Conservation (phyloP, 768 basidiomycete genomes). For the Agrocybe praecox region DNA sequence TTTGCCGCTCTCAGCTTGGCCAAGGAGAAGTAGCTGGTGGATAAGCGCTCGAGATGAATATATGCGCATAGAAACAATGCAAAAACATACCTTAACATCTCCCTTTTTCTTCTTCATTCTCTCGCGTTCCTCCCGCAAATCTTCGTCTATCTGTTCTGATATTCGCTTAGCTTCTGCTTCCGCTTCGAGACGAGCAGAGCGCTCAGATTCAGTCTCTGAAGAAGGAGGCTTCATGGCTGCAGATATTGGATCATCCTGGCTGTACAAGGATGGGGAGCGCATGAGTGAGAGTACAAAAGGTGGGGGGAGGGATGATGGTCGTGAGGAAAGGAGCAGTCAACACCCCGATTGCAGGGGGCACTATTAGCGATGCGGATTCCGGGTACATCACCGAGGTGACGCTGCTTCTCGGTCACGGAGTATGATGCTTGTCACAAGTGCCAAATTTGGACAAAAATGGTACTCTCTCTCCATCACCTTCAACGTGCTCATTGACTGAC, state of each 20-base stretch:
- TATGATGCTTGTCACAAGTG: constrained; percentile 24
- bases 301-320: constrained; percentile 36
- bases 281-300: constrained; percentile 34
- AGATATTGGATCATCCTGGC: constrained; percentile 76
- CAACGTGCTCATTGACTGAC: constrained; percentile 8
- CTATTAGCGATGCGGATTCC: constrained; percentile 6
- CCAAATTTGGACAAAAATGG: constrained; percentile 27
- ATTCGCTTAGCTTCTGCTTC: constrained; percentile 78
- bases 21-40: constrained; percentile 66
- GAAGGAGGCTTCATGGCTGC: constrained; percentile 65
- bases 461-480: constrained; percentile 26
- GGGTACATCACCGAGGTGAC: constrained; percentile 17
- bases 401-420: constrained; percentile 17
- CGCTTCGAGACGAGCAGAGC: constrained; percentile 55
- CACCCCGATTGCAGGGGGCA: constrained; percentile 12
- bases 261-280: constrained; percentile 73
- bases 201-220: constrained; percentile 68
- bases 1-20: constrained; percentile 81
- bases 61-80: constrained; percentile 29
- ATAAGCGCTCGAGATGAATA: constrained; percentile 27
- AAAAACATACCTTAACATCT: constrained; percentile 63
- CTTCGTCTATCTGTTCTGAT: constrained; percentile 83
- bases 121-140: constrained; percentile 71
- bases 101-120: constrained; percentile 63
- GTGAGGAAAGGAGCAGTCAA: constrained; percentile 26